Evolutionary conservation across 1,139 yeast genomes (phyloP), one percentile per base, ranked within the genome.

Genomic region (Scheffersomyces titani): DNA sequence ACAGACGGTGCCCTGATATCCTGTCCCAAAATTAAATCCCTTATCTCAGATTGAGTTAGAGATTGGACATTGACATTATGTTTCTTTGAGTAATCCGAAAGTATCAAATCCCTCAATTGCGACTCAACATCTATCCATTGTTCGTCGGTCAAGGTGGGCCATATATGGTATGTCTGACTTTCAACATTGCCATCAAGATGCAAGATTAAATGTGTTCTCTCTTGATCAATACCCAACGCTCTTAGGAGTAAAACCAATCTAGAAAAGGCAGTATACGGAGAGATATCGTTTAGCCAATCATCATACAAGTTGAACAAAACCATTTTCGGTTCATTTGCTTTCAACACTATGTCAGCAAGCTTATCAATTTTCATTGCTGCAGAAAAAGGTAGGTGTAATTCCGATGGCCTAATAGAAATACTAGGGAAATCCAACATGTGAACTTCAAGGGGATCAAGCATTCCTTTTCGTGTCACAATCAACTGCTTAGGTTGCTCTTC

Each of bases 351-450:
- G 62, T 91, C 92, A 0, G 90, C 85, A 54, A 94, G 74, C 67
- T 91, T 92, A 57, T 90, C 96, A 59, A 93, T 84, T 69, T 89
- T 87, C 80, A 94, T 75, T 0, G 96, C 92, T 3, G 97, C 87
- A 22, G 89, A 89, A 78, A 96, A 94, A 18, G 99, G 99, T 59
- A 96, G 76, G 63, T 88, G 89, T 59, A 96, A 78, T 70, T 94
- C 98, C 0, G 97, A 89, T 1, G 97, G 92, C 57, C 98, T 83
- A 48, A 94, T 89, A 0, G 96, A 84, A 55, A 93, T 88, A 70
- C 92, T 92, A 20, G 98, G 98, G 78, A 93, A 94, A 71, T 96
- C 99, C 59, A 94, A 82, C 96, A 94, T 90, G 66, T 94, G 99
- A 47, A 92, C 98, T 66, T 93, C 98, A 55, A 96, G 76, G 2